Evolutionary conservation across 1,139 yeast species (phyloP).

Genomic region (Pichia sp.): DNA sequence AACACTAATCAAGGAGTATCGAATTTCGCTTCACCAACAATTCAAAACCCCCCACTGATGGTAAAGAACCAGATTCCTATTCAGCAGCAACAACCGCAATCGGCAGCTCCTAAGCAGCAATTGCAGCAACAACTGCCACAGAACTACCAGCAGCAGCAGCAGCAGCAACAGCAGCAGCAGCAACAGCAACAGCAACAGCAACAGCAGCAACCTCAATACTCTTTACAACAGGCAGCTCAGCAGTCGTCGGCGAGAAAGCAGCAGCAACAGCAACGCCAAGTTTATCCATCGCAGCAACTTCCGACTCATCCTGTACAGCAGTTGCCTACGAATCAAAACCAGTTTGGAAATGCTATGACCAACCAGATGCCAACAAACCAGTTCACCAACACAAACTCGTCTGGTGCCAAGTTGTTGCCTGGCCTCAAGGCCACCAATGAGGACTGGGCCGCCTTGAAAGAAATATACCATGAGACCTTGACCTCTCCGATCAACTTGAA

Average conservation of each 20-base stretch:
- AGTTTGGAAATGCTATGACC: slow-evolving; percentile 18
- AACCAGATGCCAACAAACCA: slow-evolving; percentile 18
- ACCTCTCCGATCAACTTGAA: slow-evolving; percentile 61
- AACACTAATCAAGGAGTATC: background rate
- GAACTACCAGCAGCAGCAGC: slow-evolving; percentile 8
- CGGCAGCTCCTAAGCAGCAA: background rate
- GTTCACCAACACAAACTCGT: slow-evolving; percentile 22
- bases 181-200: slow-evolving; percentile 3
- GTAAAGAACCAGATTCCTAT: slow-evolving; percentile 14
- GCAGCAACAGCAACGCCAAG: slow-evolving; percentile 14
- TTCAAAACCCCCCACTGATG: slow-evolving; percentile 13
- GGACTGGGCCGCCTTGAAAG: slow-evolving; percentile 53
- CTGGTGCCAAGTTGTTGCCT: slow-evolving; percentile 30
- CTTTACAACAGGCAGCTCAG: slow-evolving; percentile 13
- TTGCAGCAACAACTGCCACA: background rate
- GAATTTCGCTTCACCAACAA: slow-evolving; percentile 11
- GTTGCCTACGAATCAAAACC: slow-evolving; percentile 32
- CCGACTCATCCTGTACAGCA: slow-evolving; percentile 7
- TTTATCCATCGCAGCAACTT: slow-evolving; percentile 7
- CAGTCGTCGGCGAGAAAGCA: slow-evolving; percentile 10
- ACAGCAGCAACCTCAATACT: slow-evolving; percentile 5
- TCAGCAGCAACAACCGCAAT: slow-evolving; percentile 6
- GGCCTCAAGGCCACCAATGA: slow-evolving; percentile 40
- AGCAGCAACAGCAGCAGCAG: slow-evolving; percentile 8
- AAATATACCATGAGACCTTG: slow-evolving; percentile 64